These are phyloP conservation scores for Avicennia marina DNA, from an alignment of 257 asterid genomes.

Conservation along the genomic window DNA sequence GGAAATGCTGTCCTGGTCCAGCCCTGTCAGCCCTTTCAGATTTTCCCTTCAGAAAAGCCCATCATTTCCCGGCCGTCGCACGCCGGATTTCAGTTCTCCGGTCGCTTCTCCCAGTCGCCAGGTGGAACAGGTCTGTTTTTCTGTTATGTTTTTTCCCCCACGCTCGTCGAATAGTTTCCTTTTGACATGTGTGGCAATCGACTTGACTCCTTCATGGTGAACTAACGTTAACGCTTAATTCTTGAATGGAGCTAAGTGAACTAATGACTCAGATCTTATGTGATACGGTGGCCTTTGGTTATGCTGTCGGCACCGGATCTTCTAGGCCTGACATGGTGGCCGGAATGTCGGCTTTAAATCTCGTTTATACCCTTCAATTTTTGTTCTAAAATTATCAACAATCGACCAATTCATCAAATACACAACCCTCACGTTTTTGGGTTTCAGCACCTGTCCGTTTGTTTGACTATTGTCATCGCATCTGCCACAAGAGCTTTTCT, in stretches of 20 bases:
- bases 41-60: slow-evolving; percentile 37
- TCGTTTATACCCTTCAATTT: no score
- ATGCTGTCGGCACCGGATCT: no score
- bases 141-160: background rate
- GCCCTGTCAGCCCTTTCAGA: slow-evolving; percentile 33
- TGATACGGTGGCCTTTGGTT: no score
- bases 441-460: slow-evolving; percentile 16
- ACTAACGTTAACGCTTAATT: no score
- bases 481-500: slow-evolving; percentile 40
- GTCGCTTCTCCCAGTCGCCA: slow-evolving; percentile 47
- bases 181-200: no score
- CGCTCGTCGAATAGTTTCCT: no score
- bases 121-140: slow-evolving; percentile 36
- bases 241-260: no score
- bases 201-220: no score
- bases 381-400: background rate
- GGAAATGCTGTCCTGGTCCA: slow-evolving; percentile 22
- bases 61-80: slow-evolving; percentile 38
- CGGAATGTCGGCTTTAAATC: no score
- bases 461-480: slow-evolving; percentile 27
- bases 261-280: no score
- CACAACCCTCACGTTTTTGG: slow-evolving; percentile 10
- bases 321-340: no score
- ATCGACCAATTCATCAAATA: slow-evolving; percentile 7
- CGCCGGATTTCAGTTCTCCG: slow-evolving; percentile 67